Evolutionary conservation across 129 eudicot genomes (phyloP).

Genomic region (Lonicera japonica): DNA sequence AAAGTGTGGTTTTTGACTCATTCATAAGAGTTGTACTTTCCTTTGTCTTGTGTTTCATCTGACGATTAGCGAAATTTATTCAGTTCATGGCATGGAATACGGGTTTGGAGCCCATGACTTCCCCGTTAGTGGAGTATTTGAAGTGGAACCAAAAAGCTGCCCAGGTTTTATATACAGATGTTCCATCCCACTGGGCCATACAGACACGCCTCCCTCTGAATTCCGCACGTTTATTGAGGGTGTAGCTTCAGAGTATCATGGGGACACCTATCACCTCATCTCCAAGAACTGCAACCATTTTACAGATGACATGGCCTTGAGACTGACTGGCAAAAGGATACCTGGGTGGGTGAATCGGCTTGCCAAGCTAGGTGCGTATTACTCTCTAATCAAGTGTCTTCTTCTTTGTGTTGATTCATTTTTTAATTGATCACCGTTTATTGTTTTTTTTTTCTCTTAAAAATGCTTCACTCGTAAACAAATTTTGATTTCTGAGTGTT

Average conservation of each 20-base stretch:
- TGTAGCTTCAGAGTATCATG: constrained; percentile 78
- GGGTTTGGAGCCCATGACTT: constrained; percentile 91
- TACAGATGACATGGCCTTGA: constrained; percentile 58
- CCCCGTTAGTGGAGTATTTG: constrained; percentile 79
- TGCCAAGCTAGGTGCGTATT: constrained; percentile 55
- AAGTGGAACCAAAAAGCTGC: constrained; percentile 80
- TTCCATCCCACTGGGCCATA: constrained; percentile 54
- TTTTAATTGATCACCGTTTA: no score
- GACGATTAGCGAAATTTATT: constrained; percentile 1
- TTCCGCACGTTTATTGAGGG: constrained; percentile 54
- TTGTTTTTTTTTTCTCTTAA: no score
- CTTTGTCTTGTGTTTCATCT: neutral
- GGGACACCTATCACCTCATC: constrained; percentile 77
- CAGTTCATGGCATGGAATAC: constrained; percentile 88
- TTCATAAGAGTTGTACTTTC: no score
- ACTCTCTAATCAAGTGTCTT: neutral
- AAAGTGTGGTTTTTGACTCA: no score
- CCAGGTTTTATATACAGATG: constrained; percentile 78
- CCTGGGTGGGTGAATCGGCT: constrained; percentile 92
- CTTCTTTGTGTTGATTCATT: no score
- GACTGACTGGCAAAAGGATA: constrained; percentile 51
- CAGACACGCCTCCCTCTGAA: constrained; percentile 48
- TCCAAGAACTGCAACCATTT: constrained; percentile 86
- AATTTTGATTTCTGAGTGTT: no score
- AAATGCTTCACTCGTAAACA: no score